phyloP scores from a whole-genome alignment of 2,329 filamentous ascomycete genomes.

The Fusarium tricinctum region DNA sequence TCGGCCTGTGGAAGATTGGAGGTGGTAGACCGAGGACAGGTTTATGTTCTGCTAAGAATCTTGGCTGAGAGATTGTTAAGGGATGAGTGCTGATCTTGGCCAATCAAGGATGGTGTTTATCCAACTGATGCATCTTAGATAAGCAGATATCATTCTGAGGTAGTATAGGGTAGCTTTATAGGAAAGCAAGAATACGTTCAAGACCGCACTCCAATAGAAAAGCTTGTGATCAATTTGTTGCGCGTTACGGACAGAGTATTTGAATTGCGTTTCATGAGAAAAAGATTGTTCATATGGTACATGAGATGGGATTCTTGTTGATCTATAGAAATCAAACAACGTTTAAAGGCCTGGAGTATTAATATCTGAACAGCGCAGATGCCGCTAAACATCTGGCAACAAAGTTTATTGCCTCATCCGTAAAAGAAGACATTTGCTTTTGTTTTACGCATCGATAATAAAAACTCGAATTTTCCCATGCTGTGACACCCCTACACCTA shows the following conservation, averaged over 20 bases:
- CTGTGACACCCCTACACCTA: not conserved
- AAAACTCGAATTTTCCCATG: not conserved
- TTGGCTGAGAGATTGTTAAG: constrained; percentile 12
- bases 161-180: not conserved
- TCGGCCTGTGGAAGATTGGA: not conserved
- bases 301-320: no score
- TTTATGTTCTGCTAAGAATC: not conserved
- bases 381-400: no score
- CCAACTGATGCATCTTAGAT: not conserved
- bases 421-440: rapidly evolving
- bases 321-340: no score
- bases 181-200: not conserved
- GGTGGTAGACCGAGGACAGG: not conserved
- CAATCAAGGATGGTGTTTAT: constrained; percentile 2
- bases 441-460: not conserved
- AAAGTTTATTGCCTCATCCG: not conserved
- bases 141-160: not conserved
- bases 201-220: no score
- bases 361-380: no score
- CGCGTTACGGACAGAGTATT: no score
- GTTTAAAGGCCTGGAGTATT: no score
- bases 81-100: constrained; percentile 15
- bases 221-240: no score
- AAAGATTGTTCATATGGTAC: no score
- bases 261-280: no score